Evolutionary conservation across 2,329 filamentous ascomycete species (phyloP).

Genomic region (Paramyrothecium roridum): DNA sequence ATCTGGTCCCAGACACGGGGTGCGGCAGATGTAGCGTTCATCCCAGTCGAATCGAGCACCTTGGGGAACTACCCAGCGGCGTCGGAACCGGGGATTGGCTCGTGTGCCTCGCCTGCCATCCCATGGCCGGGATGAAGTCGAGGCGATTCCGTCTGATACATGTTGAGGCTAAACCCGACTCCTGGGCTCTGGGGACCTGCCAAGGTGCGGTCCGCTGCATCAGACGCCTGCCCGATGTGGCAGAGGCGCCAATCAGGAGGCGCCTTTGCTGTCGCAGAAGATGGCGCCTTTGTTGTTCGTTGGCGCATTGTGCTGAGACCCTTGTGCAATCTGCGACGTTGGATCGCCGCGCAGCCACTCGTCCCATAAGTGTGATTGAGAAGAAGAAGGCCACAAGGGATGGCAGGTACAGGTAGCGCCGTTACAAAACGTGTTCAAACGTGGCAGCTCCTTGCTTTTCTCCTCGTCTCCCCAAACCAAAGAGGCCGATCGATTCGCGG

Average conservation of each 20-base stretch:
- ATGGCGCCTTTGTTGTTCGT: background rate
- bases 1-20: background rate
- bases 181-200: background rate
- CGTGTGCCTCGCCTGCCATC: background rate
- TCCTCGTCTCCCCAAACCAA: no score
- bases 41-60: background rate
- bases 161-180: background rate
- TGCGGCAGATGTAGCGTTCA: background rate
- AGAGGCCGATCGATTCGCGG: background rate
- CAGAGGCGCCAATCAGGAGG: background rate
- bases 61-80: background rate
- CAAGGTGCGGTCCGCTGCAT: background rate
- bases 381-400: no score
- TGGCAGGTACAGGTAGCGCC: no score
- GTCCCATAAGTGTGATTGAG: background rate
- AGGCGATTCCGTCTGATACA: background rate
- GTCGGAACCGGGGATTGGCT: background rate
- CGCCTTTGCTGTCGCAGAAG: background rate
- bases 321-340: constrained; percentile 12
- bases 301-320: background rate
- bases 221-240: background rate
- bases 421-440: no score
- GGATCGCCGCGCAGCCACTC: constrained; percentile 13
- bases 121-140: background rate
- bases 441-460: no score